Base-by-base conservation (phyloP, 495 filamentous ascomycete species). In the Aspergillus sclerotiicarbonarius region DNA sequence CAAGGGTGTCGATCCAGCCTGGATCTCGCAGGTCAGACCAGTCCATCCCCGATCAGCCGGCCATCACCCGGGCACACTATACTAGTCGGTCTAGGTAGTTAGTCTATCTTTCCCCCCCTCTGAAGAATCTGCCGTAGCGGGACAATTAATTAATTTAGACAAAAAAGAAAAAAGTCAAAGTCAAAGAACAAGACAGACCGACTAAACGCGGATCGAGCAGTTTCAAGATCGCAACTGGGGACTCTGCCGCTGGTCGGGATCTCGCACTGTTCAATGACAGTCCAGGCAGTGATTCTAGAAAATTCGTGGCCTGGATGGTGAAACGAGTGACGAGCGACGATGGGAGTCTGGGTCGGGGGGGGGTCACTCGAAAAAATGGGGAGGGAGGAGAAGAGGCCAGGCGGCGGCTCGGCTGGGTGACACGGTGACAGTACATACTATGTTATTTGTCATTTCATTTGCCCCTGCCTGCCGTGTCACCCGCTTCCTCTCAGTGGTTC, bases 1-100 rank as follows among this genome's bases (percentile, higher is more conserved):
- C 44, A 50, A 59, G 44, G 47, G 47, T 25, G 61, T 45, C 49
- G 61, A 63, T 63, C 61, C 51, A 57, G 59, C 31, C 61, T 46
- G 57, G 54, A 57, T 47, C 31, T 45, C 50, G 35, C 57, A 57
- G 45, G 50, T 18, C 51, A 33, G 41, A 57, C 41, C 4, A 32
- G 45, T 18, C 45, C 31, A 18, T 39, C 37, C 44, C 5, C 19
- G 19, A 49, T 47, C 43, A 56, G 25, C n/a, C 32, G 25, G 18
- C 19, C 20, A 37, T 25, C 25, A 25, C 25, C 25, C 25, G 25
- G 25, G 25, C 25, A 25, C 41, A n/a, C n/a, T n/a, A n/a, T n/a
- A n/a, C n/a, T n/a, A n/a, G n/a, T n/a, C n/a, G n/a, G n/a, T n/a
- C n/a, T n/a, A n/a, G n/a, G n/a, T n/a, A n/a, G n/a, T n/a, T n/a